Conservation (phyloP, 208 protist species). For the Acanthamoeba sp. region DNA sequence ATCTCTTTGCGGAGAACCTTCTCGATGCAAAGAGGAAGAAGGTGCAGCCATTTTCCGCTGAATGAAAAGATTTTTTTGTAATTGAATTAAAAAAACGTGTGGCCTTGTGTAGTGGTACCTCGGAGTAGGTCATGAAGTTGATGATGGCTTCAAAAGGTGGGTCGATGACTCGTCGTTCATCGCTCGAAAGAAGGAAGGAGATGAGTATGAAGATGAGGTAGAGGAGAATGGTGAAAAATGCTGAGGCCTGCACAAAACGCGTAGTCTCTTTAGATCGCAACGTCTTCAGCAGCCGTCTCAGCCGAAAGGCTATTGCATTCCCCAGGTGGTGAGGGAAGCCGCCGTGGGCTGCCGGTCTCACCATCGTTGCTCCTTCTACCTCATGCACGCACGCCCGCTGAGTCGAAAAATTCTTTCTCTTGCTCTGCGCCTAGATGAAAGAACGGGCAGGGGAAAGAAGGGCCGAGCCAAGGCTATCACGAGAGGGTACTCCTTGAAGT, state of each 20-base stretch:
- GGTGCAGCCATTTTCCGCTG: too few species aligned
- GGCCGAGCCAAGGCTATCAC: too few species aligned
- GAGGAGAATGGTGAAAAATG: neutral
- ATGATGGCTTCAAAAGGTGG: constrained; percentile 51
- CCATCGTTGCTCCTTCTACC: neutral
- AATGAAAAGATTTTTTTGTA: too few species aligned
- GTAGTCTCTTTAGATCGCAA: neutral
- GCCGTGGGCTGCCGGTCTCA: neutral
- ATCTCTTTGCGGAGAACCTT: too few species aligned
- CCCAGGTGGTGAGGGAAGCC: neutral
- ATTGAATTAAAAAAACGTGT: neutral
- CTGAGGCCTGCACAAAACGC: neutral
- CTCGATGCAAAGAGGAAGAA: too few species aligned
- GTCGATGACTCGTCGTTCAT: constrained; percentile 30
- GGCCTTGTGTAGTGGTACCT: neutral
- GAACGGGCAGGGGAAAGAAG: too few species aligned
- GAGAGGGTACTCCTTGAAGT: too few species aligned
- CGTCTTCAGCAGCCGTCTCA: neutral
- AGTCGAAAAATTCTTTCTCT: too few species aligned
- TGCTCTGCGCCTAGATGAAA: too few species aligned
- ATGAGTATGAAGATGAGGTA: constrained; percentile 31
- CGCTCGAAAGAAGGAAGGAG: constrained; percentile 15
- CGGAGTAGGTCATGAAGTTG: constrained; percentile 36
- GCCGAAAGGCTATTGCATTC: neutral
- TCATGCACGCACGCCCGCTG: neutral